Base-by-base conservation (phyloP, 257 asterid genomes). In the Voacanga thouarsii region DNA sequence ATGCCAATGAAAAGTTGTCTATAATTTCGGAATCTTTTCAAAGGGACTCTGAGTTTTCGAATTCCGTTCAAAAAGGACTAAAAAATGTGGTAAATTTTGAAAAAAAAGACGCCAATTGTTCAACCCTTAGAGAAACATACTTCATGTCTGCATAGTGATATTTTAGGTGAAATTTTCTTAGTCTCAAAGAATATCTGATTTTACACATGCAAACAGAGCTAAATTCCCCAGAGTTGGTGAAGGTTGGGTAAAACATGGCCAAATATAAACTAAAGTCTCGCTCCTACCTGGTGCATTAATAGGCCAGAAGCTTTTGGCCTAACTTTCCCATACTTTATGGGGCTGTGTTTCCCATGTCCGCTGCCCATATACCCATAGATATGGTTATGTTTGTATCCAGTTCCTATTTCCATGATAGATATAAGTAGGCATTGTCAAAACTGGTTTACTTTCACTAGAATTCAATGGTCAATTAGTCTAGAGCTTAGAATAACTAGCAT, bases 271-370 rank as follows among this genome's bases (percentile, higher is more conserved):
- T 49, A 71, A 78, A 8, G 16, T 59, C 26, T 51, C 77, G 71
- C 50, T 60, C 64, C 50, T 66, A 43, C 71, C 60, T 71, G 50
- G 78, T 81, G 76, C 72, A 78, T 73, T 77, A 50, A 78, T 83
- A 60, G 33, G 75, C 64, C 53, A 85, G 79, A 80, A 77, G 67
- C 79, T 86, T 80, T 86, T 45, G 81, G 80, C 86, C n/a, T 80
- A 79, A 64, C 88, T 89, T 85, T 86, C 84, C 97, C 97, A 91
- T 87, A 85, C 86, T 89, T 93, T 88, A 85, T 87, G 97, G 96
- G 88, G 85, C 84, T 79, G 82, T 93, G 97, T 91, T 87, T 91
- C 96, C 96, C 91, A 86, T 85, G 88, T 84, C 83, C 83, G 80
- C 75, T 84, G 85, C 87, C 89, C 81, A 85, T 74, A 79, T 79